Evolutionary conservation across 495 filamentous ascomycete genomes (phyloP).

Genomic region (Penicillium coprophilum): DNA sequence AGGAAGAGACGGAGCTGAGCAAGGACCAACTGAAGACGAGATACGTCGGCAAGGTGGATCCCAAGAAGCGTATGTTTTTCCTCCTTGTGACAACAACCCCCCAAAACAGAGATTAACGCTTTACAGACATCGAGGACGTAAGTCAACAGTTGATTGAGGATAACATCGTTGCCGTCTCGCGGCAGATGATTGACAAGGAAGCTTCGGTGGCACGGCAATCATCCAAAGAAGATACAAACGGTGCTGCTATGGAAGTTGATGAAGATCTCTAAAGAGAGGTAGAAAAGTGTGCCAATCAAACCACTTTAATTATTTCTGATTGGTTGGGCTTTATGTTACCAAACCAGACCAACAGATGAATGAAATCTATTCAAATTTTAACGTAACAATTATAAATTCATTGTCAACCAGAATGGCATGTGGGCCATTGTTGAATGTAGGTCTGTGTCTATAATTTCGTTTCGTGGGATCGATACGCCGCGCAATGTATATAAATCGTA

Average conservation of each 20-base stretch:
- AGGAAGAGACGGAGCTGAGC: slow-evolving; percentile 94
- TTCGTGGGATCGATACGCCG: slow-evolving; percentile 6
- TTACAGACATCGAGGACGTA: slow-evolving; percentile 81
- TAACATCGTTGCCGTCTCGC: slow-evolving; percentile 93
- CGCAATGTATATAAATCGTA: slow-evolving; percentile 22
- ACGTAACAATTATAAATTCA: neutral
- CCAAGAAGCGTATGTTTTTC: slow-evolving; percentile 80
- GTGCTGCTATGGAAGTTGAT: slow-evolving; percentile 57
- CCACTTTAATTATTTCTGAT: slow-evolving; percentile 22
- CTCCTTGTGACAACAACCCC: neutral
- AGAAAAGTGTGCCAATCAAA: slow-evolving; percentile 26
- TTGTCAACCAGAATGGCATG: neutral
- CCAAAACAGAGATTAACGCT: slow-evolving; percentile 23
- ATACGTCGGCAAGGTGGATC: slow-evolving; percentile 98
- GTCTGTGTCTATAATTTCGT: neutral
- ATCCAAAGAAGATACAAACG: slow-evolving; percentile 55
- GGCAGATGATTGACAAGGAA: slow-evolving; percentile 99
- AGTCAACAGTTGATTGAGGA: slow-evolving; percentile 96
- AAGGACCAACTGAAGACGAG: slow-evolving; percentile 98
- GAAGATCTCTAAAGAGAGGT: slow-evolving; percentile 53
- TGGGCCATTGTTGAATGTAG: neutral
- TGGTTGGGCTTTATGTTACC: slow-evolving; percentile 1
- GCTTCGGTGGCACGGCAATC: slow-evolving; percentile 64
- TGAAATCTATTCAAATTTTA: neutral
- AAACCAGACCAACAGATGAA: slow-evolving; percentile 8